phyloP scores from a whole-genome alignment of 768 basidiomycete genomes.

The Leccinum subgranulosum region DNA sequence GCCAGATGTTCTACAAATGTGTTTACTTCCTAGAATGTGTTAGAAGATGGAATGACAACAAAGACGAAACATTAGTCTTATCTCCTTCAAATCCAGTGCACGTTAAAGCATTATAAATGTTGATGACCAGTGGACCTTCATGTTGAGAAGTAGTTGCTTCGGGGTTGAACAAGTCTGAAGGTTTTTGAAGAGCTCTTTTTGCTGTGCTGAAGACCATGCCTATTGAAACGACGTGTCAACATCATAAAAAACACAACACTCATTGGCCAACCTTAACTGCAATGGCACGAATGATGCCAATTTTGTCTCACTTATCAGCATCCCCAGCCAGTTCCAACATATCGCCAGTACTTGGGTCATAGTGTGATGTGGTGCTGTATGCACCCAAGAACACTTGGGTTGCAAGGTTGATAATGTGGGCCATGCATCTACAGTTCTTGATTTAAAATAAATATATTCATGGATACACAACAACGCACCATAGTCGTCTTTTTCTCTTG shows the following conservation, averaged over 20 bases:
- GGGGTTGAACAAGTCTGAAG: not conserved
- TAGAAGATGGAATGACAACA: not conserved
- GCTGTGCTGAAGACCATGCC: not conserved
- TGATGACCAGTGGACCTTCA: not conserved
- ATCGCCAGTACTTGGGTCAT: too few relatives aligned
- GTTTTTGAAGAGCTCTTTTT: not conserved
- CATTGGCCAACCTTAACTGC: not conserved
- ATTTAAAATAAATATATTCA: too few relatives aligned
- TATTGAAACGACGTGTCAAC: not conserved
- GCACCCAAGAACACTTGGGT: too few relatives aligned
- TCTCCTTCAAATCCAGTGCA: not conserved
- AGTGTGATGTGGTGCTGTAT: too few relatives aligned
- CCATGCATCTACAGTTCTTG: too few relatives aligned
- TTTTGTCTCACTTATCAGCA: too few relatives aligned
- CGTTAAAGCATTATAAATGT: not conserved
- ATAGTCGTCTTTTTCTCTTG: too few relatives aligned
- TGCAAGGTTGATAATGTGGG: too few relatives aligned
- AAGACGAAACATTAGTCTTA: not conserved
- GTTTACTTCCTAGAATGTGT: not conserved
- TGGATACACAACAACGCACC: too few relatives aligned
- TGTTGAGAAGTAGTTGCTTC: not conserved
- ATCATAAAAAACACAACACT: not conserved
- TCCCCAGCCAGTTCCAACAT: too few relatives aligned
- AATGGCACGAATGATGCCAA: too few relatives aligned
- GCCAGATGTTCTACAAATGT: not conserved